Evolutionary conservation across 2,329 filamentous ascomycete species (phyloP).

Genomic region (Epichloe uncinata): DNA sequence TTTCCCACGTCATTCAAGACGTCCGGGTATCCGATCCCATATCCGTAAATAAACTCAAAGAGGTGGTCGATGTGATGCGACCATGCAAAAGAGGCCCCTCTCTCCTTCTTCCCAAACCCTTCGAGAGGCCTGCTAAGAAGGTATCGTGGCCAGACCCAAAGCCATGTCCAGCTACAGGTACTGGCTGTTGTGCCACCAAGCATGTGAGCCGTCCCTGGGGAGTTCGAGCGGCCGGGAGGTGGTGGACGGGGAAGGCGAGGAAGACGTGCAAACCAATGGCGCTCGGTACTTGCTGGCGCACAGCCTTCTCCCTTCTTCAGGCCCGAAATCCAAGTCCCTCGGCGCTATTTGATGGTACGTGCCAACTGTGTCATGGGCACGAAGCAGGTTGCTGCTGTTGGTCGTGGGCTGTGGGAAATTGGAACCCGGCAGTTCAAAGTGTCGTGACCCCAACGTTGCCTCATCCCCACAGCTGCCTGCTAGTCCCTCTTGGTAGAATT

Average conservation of each 20-base stretch:
- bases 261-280: neutral
- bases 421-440: neutral
- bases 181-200: slow-evolving; percentile 1
- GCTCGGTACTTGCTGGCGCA: slow-evolving; percentile 1
- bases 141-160: neutral
- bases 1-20: neutral
- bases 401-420: neutral
- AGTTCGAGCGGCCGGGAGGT: neutral
- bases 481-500: neutral
- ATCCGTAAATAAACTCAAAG: neutral
- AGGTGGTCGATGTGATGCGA: neutral
- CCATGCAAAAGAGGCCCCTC: neutral
- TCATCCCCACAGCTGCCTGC: neutral
- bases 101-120: neutral
- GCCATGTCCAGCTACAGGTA: slow-evolving; percentile 1
- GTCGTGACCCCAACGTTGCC: neutral
- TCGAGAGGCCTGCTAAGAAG: neutral
- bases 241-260: neutral
- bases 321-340: neutral
- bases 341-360: neutral
- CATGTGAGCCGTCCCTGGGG: neutral
- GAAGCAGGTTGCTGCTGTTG: neutral
- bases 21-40: neutral
- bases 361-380: neutral
- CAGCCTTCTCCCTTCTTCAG: neutral